These are phyloP conservation scores for Trichoderma virens DNA, from an alignment of 495 filamentous ascomycete species.

Conservation along the genomic window DNA sequence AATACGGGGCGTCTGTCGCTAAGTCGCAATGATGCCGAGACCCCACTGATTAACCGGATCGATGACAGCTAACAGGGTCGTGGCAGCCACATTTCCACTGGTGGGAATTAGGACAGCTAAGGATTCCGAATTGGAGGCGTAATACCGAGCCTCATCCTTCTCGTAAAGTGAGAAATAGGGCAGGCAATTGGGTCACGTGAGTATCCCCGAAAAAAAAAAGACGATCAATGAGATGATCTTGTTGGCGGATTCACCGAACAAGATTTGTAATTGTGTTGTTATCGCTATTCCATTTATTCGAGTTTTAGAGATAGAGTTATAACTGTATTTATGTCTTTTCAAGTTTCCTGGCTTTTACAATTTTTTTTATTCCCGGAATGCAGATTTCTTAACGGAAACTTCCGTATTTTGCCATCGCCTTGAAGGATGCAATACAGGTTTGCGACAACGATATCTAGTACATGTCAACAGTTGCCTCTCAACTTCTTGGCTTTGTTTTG, in stretches of 20 bases:
- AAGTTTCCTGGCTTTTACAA: background rate
- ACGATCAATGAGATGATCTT: too few relatives aligned
- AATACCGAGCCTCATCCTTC: constrained; percentile 2
- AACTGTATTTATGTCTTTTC: background rate
- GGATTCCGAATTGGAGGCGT: background rate
- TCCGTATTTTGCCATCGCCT: background rate
- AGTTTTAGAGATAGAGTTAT: background rate
- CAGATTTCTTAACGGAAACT: background rate
- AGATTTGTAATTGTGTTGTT: background rate
- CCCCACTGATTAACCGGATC: background rate
- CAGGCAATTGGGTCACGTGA: background rate
- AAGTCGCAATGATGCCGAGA: too few relatives aligned
- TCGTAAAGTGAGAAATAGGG: background rate
- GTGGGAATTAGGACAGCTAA: background rate
- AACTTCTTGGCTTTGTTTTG: background rate
- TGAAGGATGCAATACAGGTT: background rate
- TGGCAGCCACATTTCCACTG: background rate
- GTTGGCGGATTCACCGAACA: background rate
- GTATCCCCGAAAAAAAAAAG: background rate
- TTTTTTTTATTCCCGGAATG: background rate
- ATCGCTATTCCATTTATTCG: background rate
- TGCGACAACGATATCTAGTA: background rate
- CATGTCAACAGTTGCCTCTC: background rate
- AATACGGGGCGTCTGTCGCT: too few relatives aligned
- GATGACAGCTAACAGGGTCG: background rate